Base-by-base conservation (phyloP, 202 grass and related monocot species). In the Panicum hallii region DNA sequence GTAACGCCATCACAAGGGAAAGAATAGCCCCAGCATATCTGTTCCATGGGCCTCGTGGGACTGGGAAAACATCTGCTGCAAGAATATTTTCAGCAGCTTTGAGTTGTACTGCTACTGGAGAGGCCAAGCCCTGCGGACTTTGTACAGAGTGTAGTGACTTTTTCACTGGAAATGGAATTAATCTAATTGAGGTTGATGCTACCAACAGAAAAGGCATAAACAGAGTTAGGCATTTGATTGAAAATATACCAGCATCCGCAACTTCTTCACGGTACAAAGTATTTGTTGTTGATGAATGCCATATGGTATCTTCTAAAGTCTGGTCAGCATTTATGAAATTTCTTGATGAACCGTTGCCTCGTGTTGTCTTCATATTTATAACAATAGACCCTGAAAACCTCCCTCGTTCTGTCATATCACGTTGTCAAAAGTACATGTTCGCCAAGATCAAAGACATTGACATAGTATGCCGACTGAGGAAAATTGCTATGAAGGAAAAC, bases 11-110 rank as follows among this genome's bases (percentile, higher is more conserved):
- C 70, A 61, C 89, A 78, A 92, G 82, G 86, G 97, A 93, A 70
- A 91, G 90, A 89, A 88, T 99, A 86, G 93, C 97, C 17, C 93
- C 97, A 68, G 90, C 97, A 78, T 99, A 99, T 80, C 81, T 99
- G 75, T 99, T 99, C 86, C 93, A 96, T 78, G 97, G 96, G 42
- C 96, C 96, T 65, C 93, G 96, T 82, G 96, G 96, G 74, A 99
- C 96, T 67, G 96, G 96, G 73, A 99, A 99, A 85, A 99, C 97
- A 79, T 92, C 93, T 69, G 79, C 82, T 38, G 97, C 97, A 63
- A 92, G 89, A 82, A 89, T 99, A 89, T 95, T 96, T 90, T 82
- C 97, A 66, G 81, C 97, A 84, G 91, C 97, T 75, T 85, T 99
- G 87, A 99, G 83, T 83, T 99, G 97, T 47, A 56, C 77, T 78